Percentiles rank a stretch among this genome's conserved stretches.
These are phyloP conservation scores for Thielaviopsis cerberus DNA, from an alignment of 2,329 filamentous ascomycete species.

Conservation along the genomic window DNA sequence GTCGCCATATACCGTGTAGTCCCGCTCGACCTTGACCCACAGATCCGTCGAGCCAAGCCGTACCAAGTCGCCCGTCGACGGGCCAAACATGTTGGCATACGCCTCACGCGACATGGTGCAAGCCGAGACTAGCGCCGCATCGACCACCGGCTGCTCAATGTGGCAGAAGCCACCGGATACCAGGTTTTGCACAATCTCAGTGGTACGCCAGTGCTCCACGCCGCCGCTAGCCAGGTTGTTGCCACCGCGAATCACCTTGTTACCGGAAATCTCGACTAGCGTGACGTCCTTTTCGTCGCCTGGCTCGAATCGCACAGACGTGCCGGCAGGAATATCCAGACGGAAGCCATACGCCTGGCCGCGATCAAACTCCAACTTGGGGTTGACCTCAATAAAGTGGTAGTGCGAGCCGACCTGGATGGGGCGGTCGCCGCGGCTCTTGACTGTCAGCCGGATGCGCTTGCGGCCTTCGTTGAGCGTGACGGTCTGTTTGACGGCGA, in stretches of 20 bases:
- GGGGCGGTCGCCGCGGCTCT: slow-evolving; percentile 72
- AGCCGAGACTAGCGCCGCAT: slow-evolving; percentile 35
- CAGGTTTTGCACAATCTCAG: slow-evolving; percentile 49
- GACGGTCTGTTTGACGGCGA: slow-evolving; percentile 50
- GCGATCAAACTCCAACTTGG: slow-evolving; percentile 74
- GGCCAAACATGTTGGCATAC: slow-evolving; percentile 81
- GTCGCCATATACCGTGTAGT: slow-evolving; percentile 70
- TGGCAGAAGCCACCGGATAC: slow-evolving; percentile 64
- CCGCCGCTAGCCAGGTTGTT: slow-evolving; percentile 59
- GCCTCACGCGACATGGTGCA: slow-evolving; percentile 58
- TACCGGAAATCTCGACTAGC: slow-evolving; percentile 72
- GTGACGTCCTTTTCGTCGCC: slow-evolving; percentile 82
- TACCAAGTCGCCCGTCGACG: slow-evolving; percentile 73
- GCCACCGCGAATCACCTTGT: slow-evolving; percentile 63
- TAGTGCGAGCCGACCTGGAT: slow-evolving; percentile 92
- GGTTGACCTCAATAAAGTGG: slow-evolving; percentile 91
- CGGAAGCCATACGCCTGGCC: slow-evolving; percentile 64
- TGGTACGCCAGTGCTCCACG: slow-evolving; percentile 44
- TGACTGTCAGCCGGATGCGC: slow-evolving; percentile 57
- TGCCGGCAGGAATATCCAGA: slow-evolving; percentile 78
- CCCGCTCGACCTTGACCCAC: slow-evolving; percentile 79
- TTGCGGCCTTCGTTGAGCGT: slow-evolving; percentile 55
- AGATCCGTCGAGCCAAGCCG: slow-evolving; percentile 67
- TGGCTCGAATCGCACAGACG: slow-evolving; percentile 82
- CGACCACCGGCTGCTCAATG: slow-evolving; percentile 42